These are phyloP conservation scores for Suillus weaverae DNA, from an alignment of 768 basidiomycete genomes.

Conservation along the genomic window DNA sequence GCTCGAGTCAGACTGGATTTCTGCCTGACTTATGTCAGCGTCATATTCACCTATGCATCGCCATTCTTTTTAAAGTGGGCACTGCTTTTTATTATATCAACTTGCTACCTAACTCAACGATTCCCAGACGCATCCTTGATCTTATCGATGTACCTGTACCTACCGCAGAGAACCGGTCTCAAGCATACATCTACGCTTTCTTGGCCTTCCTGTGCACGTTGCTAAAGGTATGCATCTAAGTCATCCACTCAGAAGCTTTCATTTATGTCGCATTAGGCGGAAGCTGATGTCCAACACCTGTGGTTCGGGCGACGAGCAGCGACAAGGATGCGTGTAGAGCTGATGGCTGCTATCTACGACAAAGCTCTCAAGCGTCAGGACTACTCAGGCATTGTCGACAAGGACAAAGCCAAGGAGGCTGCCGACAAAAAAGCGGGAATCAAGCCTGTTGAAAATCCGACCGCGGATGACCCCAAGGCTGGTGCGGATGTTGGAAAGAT, in stretches of 20 bases:
- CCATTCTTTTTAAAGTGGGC: slow-evolving; percentile 83
- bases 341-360: slow-evolving; percentile 87
- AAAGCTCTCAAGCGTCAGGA: slow-evolving; percentile 85
- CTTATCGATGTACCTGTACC: slow-evolving; percentile 46
- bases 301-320: slow-evolving; percentile 80
- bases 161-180: slow-evolving; percentile 49
- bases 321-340: slow-evolving; percentile 70
- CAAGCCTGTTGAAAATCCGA: slow-evolving; percentile 24
- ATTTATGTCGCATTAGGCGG: slow-evolving; percentile 36
- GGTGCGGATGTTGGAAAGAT: slow-evolving; percentile 90
- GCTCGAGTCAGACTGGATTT: slow-evolving; percentile 55
- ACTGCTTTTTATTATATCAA: background rate
- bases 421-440: slow-evolving; percentile 23
- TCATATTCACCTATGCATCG: slow-evolving; percentile 73
- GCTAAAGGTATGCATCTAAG: slow-evolving; percentile 20
- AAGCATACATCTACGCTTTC: slow-evolving; percentile 78
- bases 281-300: slow-evolving; percentile 72
- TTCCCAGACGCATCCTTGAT: slow-evolving; percentile 56
- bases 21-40: slow-evolving; percentile 62
- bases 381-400: slow-evolving; percentile 72
- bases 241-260: background rate
- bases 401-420: slow-evolving; percentile 36
- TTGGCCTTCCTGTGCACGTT: slow-evolving; percentile 64
- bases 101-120: background rate
- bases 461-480: slow-evolving; percentile 54